Conservation (phyloP, 2,329 filamentous ascomycete genomes). For the Myriosclerotinia curreyana region DNA sequence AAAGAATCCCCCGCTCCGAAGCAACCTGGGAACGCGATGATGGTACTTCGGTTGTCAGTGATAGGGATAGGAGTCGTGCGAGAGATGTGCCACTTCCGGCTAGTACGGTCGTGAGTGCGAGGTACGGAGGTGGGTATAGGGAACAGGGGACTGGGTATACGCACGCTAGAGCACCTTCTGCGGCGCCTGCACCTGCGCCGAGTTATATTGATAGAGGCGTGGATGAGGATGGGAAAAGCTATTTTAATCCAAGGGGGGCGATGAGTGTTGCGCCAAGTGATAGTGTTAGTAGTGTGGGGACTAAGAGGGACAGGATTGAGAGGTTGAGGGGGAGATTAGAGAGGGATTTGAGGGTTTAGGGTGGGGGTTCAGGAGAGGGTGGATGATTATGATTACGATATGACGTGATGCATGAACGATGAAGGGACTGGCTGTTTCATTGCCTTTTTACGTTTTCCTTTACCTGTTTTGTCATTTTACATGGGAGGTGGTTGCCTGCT, state of each 20-base stretch:
- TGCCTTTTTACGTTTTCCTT: neutral
- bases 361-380: no score
- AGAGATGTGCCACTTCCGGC: constrained; percentile 27
- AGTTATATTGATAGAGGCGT: constrained; percentile 1
- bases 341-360: constrained; percentile 16
- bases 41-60: neutral
- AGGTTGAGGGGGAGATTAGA: constrained; percentile 24
- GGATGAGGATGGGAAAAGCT: constrained; percentile 16
- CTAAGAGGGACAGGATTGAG: constrained; percentile 35
- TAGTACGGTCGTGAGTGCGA: constrained; percentile 6
- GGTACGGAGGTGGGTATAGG: constrained; percentile 15
- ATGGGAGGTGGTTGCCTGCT: no score
- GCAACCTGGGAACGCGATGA: constrained; percentile 20
- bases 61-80: constrained; percentile 9
- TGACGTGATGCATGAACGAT: no score
- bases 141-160: constrained; percentile 13
- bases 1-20: constrained; percentile 13
- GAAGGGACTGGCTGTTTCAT: no score
- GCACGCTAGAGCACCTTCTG: no score
- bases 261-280: constrained; percentile 58
- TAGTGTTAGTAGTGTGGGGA: constrained; percentile 61
- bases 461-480: no score
- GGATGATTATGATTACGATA: neutral
- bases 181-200: no score
- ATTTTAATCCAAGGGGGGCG: constrained; percentile 43